Conservation (phyloP, 2,329 filamentous ascomycete species). For the Xylaria sp. region DNA sequence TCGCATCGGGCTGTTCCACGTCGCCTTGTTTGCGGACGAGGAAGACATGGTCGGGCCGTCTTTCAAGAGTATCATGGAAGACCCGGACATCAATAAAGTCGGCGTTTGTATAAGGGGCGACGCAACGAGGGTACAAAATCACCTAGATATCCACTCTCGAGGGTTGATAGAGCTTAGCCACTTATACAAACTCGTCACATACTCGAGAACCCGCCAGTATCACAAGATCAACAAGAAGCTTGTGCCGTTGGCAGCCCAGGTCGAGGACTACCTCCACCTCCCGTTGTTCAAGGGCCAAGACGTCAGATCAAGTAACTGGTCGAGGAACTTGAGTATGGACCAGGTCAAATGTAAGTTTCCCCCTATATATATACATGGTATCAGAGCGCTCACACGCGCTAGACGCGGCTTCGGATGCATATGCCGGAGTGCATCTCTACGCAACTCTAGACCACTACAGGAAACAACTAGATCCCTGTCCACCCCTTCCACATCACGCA, state of each 20-base stretch:
- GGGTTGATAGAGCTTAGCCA: conserved; percentile 84
- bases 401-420: conserved; percentile 85
- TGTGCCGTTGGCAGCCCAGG: conserved; percentile 71
- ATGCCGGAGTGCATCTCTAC: conserved; percentile 77
- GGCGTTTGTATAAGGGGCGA: conserved; percentile 80
- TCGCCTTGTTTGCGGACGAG: conserved; percentile 65
- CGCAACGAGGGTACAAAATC: conserved; percentile 69
- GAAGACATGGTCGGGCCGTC: conserved; percentile 71
- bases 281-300: conserved; percentile 75
- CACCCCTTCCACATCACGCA: conserved; percentile 70
- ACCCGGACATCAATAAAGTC: conserved; percentile 70
- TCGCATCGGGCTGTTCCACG: conserved; percentile 80
- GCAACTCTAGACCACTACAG: conserved; percentile 73
- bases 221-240: conserved; percentile 67
- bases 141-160: conserved; percentile 65
- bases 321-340: conserved; percentile 59
- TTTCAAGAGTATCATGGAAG: conserved; percentile 74
- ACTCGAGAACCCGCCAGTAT: conserved; percentile 56
- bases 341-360: conserved; percentile 72
- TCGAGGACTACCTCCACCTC: conserved; percentile 71
- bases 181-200: conserved; percentile 77
- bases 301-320: conserved; percentile 80
- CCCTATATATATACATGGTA: conserved; percentile 8
- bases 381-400: conserved; percentile 35
- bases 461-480: conserved; percentile 67